These are phyloP conservation scores for Gossypium rotundifolium DNA, from an alignment of 345 rosid genomes.

Conservation along the genomic window DNA sequence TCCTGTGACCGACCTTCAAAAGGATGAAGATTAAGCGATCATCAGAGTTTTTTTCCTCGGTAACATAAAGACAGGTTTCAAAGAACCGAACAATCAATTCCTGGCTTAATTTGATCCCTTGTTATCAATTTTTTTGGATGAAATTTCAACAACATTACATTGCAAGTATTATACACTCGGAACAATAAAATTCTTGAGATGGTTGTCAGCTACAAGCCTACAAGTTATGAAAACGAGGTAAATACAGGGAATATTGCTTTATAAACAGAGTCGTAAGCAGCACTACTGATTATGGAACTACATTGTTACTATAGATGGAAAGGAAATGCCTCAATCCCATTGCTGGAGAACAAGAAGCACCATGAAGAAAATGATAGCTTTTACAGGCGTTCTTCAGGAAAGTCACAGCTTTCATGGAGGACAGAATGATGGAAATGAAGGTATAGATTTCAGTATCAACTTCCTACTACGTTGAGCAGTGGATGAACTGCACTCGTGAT, in stretches of 20 bases:
- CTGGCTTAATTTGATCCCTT: too few species aligned
- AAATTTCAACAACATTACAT: too few species aligned
- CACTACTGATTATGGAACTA: neutral
- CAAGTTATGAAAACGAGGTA: neutral
- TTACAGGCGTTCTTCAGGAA: neutral
- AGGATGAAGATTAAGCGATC: too few species aligned
- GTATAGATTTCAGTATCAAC: slow-evolving; percentile 37
- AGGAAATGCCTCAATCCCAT: too few species aligned
- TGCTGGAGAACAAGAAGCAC: neutral
- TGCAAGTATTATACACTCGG: neutral
- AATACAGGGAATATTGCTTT: neutral
- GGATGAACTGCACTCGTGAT: slow-evolving; percentile 22
- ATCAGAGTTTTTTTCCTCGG: too few species aligned
- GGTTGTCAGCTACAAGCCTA: neutral
- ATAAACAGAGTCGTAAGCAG: neutral
- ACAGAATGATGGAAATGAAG: slow-evolving; percentile 28
- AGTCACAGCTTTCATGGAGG: slow-evolving; percentile 16
- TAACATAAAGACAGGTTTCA: too few species aligned
- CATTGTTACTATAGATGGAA: neutral
- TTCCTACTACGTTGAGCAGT: slow-evolving; percentile 21
- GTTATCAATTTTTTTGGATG: too few species aligned
- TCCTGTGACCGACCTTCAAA: too few species aligned
- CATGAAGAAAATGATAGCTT: neutral
- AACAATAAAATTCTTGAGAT: neutral
- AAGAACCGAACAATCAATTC: too few species aligned